Evolutionary conservation across 805 yeast genomes (phyloP).

Genomic region (Ogataea nakhonphanomensis): DNA sequence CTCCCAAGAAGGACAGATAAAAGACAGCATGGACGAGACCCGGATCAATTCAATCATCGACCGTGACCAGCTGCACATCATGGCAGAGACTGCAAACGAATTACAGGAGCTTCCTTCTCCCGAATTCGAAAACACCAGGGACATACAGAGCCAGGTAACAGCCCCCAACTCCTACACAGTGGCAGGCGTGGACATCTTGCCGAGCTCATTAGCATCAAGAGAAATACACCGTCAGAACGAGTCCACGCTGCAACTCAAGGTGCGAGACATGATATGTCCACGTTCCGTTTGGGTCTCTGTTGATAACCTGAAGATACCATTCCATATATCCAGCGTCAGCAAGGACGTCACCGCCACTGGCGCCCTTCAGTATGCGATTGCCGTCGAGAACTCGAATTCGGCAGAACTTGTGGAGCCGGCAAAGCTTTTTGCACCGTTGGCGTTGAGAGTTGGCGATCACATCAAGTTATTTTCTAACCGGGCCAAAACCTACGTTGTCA

Average conservation of each 20-base stretch:
- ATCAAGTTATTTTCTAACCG: conserved; percentile 35
- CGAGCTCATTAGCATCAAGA: background rate
- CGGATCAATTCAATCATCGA: background rate
- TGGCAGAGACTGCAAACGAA: background rate
- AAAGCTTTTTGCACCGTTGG: conserved; percentile 41
- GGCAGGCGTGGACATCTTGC: background rate
- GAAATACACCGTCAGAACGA: conserved; percentile 9
- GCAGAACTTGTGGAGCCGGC: conserved; percentile 32
- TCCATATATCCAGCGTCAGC: conserved; percentile 7
- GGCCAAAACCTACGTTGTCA: conserved; percentile 37
- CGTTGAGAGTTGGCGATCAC: conserved; percentile 54
- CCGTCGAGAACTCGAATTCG: conserved; percentile 8
- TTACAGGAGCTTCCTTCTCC: conserved; percentile 12
- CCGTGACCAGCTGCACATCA: background rate
- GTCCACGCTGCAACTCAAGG: background rate
- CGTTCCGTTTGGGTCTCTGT: conserved; percentile 16
- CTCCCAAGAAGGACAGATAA: background rate
- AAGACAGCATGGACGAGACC: conserved; percentile 9
- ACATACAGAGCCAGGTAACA: conserved; percentile 4
- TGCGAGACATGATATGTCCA: conserved; percentile 8
- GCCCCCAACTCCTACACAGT: background rate
- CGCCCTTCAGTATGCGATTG: background rate
- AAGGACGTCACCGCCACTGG: conserved; percentile 1
- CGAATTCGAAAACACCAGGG: conserved; percentile 10
- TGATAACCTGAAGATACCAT: conserved; percentile 12